phyloP scores from a whole-genome alignment of 1,284 basidiomycete species.

The Fomitopsis betulina region DNA sequence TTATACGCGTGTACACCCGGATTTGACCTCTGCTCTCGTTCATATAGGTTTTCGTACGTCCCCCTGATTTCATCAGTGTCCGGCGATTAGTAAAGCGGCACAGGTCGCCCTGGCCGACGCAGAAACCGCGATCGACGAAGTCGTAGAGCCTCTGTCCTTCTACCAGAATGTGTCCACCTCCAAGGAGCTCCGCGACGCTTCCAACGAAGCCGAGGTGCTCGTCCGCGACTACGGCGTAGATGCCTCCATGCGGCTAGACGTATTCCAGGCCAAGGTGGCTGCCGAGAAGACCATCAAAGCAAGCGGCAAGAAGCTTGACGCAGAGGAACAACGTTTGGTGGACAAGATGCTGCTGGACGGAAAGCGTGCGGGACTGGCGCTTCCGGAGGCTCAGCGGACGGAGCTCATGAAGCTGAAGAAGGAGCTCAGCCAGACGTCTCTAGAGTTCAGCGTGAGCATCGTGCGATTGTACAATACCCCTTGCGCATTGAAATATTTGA shows the following conservation, averaged over 20 bases:
- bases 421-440: constrained; percentile 63
- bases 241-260: constrained; percentile 71
- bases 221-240: constrained; percentile 67
- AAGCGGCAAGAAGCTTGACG: constrained; percentile 49
- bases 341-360: constrained; percentile 78
- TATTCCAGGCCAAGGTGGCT: constrained; percentile 65
- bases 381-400: constrained; percentile 58
- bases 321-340: constrained; percentile 67
- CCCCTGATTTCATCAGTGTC: neutral
- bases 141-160: constrained; percentile 61
- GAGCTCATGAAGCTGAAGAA: constrained; percentile 59
- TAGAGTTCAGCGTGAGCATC: constrained; percentile 65
- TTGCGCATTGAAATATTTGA: neutral
- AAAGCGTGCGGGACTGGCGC: constrained; percentile 68
- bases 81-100: neutral
- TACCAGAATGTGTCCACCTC: constrained; percentile 75
- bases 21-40: neutral
- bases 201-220: constrained; percentile 65
- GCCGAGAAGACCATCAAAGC: constrained; percentile 65
- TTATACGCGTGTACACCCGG: neutral
- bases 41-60: constrained; percentile 17
- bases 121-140: constrained; percentile 49
- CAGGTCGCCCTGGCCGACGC: constrained; percentile 33
- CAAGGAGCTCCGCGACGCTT: constrained; percentile 71
- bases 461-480: neutral